Base-by-base conservation (phyloP, 139 green algal species). In the Closterium sp. region DNA sequence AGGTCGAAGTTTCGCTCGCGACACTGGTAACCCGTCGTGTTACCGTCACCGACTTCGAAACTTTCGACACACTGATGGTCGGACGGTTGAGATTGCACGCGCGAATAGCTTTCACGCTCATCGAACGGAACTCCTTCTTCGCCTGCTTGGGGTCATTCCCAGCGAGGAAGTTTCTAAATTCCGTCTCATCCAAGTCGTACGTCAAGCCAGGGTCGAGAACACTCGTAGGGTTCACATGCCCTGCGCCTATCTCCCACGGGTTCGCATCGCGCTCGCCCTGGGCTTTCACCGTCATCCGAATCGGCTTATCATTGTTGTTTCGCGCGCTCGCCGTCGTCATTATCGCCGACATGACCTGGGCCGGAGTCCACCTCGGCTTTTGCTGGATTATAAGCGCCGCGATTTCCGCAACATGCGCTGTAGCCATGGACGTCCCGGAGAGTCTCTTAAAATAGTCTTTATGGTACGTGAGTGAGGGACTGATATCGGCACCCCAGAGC, bases 351-450 rank as follows among this genome's bases (percentile, higher is more conserved):
- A 28, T 42, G 31, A 89, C 22, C 22, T 29, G n/a, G 9, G 29
- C n/a, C 31, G 86, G 86, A 31, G 31, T 89, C 86, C 86, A 89
- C 22, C 0, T 34, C 21, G 86, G 86, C 22, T 89, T 29, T n/a
- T 29, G 31, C 31, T 45, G 32, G 9, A 28, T 34, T 9, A 89
- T 29, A 24, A 89, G 86, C 28, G 86, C 86, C 31, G 32, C 31
- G 32, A 89, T 62, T 29, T 10, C 86, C 31, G 86, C 31, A n/a
- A 89, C n/a, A 31, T 89, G 86, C 86, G 86, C 21, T n/a, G 86
- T 89, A 11, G 86, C 86, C 86, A 89, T 89, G 86, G 28, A 50
- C 86, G 86, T 89, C 28, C 86, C 86, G 28, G 86, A 89, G 31
- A 31, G 28, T 13, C 28, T 88, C 85, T 27, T 88, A 31, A 88